phyloP scores from a whole-genome alignment of 1,284 basidiomycete species.

The Microbotryomycetes sp. region DNA sequence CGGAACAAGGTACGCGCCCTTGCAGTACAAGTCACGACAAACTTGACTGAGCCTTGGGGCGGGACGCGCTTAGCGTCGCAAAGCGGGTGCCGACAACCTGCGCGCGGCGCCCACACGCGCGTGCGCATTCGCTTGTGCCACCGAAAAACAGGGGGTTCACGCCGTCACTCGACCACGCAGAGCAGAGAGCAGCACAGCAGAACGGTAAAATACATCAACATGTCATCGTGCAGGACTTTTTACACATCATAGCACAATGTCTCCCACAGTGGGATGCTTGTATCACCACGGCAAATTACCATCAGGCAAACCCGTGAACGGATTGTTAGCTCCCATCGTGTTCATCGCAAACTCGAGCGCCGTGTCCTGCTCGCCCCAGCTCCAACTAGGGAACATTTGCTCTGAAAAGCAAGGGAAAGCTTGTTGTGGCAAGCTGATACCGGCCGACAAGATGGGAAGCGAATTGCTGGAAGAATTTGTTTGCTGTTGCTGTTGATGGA shows the following conservation, averaged over 20 bases:
- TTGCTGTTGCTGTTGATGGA: not conserved
- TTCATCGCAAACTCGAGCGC: not conserved
- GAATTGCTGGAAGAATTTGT: too few relatives aligned
- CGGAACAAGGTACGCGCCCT: too few relatives aligned
- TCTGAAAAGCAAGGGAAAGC: not conserved
- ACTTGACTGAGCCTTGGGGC: too few relatives aligned
- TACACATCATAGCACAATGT: not conserved
- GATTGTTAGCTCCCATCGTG: not conserved
- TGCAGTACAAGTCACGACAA: too few relatives aligned
- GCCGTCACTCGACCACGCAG: too few relatives aligned
- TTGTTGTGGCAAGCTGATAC: not conserved
- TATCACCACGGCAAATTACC: not conserved
- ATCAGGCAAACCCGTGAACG: not conserved
- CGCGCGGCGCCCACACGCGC: too few relatives aligned
- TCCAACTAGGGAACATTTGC: not conserved
- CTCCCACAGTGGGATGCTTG: not conserved
- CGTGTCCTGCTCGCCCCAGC: not conserved
- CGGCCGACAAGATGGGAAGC: not conserved
- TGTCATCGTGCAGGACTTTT: not conserved
- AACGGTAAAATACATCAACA: not conserved
- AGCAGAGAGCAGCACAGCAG: too few relatives aligned
- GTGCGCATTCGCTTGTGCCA: too few relatives aligned
- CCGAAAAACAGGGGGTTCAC: too few relatives aligned
- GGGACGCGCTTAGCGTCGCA: not conserved
- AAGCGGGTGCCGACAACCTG: not conserved